A percentile compares a stretch with the other conserved stretches of the same genome.
phyloP scores from a whole-genome alignment of 257 asterid genomes.

The Apocynum venetum region DNA sequence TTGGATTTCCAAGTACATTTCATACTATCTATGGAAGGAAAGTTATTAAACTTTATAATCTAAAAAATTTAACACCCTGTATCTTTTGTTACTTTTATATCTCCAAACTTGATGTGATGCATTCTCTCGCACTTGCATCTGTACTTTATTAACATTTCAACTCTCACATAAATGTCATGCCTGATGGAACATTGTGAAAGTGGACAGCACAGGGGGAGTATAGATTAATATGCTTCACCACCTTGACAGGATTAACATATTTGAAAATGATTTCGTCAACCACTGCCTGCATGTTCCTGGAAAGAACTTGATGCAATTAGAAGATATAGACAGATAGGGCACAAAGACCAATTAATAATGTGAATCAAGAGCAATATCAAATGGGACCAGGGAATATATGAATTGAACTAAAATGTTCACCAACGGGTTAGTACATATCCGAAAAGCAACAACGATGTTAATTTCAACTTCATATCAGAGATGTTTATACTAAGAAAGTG shows the following conservation, averaged over 20 bases:
- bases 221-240: slow-evolving; percentile 23
- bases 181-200: neutral
- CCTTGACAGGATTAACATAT: slow-evolving; percentile 74
- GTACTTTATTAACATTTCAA: neutral
- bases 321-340: neutral
- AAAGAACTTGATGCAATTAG: neutral
- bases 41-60: neutral
- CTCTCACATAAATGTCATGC: neutral
- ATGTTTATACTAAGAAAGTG: neutral
- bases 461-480: neutral
- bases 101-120: neutral
- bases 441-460: neutral
- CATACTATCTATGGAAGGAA: neutral
- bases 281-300: slow-evolving; percentile 97
- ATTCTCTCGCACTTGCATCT: neutral
- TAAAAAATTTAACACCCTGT: neutral
- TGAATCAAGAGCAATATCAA: neutral
- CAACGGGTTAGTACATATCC: neutral
- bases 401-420: neutral
- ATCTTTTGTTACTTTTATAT: neutral
- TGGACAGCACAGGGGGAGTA: slow-evolving; percentile 11
- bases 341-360: neutral
- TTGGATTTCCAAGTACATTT: neutral
- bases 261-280: slow-evolving; percentile 72
- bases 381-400: neutral